Percentiles rank a stretch among this genome's conserved stretches.
phyloP scores from a whole-genome alignment of 1,284 basidiomycete species.

The Ceratobasidium sp. region DNA sequence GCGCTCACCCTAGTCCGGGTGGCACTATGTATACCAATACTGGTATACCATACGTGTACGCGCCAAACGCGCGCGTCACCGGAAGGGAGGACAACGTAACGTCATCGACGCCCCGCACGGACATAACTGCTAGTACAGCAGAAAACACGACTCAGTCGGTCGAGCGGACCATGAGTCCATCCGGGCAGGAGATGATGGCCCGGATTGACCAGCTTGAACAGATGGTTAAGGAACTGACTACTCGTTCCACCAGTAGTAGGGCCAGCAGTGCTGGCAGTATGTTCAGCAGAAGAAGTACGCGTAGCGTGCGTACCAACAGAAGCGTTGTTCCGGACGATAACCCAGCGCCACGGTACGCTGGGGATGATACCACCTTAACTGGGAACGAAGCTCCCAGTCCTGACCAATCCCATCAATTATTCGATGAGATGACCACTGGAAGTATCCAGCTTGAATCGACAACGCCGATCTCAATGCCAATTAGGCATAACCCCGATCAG shows the following conservation, averaged over 20 bases:
- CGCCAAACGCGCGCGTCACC: background rate
- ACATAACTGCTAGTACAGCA: background rate
- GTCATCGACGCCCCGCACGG: background rate
- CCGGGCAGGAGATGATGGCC: background rate
- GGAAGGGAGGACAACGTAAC: background rate
- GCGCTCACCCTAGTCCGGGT: background rate
- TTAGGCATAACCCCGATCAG: background rate
- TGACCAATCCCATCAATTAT: background rate
- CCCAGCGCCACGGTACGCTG: background rate
- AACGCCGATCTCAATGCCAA: background rate
- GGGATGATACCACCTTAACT: background rate
- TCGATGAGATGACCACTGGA: background rate
- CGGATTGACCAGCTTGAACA: background rate
- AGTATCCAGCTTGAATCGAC: background rate
- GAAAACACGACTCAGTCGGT: background rate
- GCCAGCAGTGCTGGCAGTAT: slow-evolving; percentile 5
- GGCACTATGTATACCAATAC: background rate
- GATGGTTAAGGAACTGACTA: background rate
- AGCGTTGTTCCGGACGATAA: background rate
- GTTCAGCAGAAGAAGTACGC: background rate
- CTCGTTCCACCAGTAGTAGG: background rate
- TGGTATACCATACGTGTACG: background rate
- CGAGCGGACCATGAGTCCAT: background rate
- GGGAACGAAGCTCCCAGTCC: background rate
- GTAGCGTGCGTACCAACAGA: too few relatives aligned